Conservation (phyloP, 306 rosid species). For the Lupinus albus region DNA sequence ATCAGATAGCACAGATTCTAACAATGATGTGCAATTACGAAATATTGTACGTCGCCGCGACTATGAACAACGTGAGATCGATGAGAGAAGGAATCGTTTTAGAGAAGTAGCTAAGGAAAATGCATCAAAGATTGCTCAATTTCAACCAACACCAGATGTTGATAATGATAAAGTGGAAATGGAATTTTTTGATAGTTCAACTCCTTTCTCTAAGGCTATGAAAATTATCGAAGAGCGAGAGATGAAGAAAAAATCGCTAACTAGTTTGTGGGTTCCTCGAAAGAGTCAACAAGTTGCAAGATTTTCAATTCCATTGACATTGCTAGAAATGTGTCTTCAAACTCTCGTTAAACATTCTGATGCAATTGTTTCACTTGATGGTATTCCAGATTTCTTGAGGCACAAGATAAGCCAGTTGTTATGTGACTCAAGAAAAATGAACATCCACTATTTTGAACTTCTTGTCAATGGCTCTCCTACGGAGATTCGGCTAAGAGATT, state of each 20-base stretch:
- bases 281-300: conserved; percentile 12
- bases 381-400: conserved; percentile 61
- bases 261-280: conserved; percentile 50
- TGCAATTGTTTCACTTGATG: conserved; percentile 68
- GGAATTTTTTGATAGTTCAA: conserved; percentile 49
- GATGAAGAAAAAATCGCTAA: conserved; percentile 7
- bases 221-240: conserved; percentile 55
- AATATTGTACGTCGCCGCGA: too few species aligned
- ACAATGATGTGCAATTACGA: not conserved
- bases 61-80: not conserved
- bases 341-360: conserved; percentile 63
- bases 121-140: conserved; percentile 52
- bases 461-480: conserved; percentile 68
- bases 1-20: not conserved
- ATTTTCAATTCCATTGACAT: conserved; percentile 50
- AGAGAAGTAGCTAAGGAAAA: conserved; percentile 49
- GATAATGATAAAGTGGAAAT: conserved; percentile 17
- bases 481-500: conserved; percentile 67
- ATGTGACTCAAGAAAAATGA: conserved; percentile 73
- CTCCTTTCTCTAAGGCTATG: conserved; percentile 70
- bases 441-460: conserved; percentile 49
- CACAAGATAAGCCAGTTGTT: conserved; percentile 62
- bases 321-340: conserved; percentile 56
- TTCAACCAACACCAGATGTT: conserved; percentile 18
- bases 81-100: conserved; percentile 27